Percentiles rank a stretch among this genome's conserved stretches.
Evolutionary conservation across 306 rosid genomes (phyloP).

Genomic region (Castanea mollissima): DNA sequence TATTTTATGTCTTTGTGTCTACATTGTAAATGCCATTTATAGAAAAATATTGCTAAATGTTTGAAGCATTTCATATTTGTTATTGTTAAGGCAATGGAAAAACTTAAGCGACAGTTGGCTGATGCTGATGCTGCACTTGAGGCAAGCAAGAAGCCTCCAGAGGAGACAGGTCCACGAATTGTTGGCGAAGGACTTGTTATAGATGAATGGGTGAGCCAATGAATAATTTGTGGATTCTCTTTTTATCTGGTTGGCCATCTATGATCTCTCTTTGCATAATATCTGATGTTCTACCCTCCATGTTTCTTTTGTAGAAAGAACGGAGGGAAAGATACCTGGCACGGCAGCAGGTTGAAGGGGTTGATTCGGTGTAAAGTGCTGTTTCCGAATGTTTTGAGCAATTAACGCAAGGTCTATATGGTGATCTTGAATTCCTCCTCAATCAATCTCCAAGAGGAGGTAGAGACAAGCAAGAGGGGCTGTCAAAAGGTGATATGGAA

Average conservation of each 20-base stretch:
- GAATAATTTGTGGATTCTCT: background rate
- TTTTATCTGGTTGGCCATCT: background rate
- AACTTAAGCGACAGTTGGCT: slow-evolving; percentile 77
- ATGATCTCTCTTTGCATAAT: background rate
- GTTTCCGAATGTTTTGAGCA: slow-evolving; percentile 13
- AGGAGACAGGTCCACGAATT: slow-evolving; percentile 67
- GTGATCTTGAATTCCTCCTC: slow-evolving; percentile 28
- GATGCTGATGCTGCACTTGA: slow-evolving; percentile 88
- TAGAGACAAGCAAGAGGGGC: slow-evolving; percentile 27
- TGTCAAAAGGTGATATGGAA: slow-evolving; percentile 14
- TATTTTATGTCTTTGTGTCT: background rate
- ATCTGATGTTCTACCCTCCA: background rate
- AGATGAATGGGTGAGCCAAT: slow-evolving; percentile 89
- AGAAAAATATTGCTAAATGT: background rate
- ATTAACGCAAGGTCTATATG: slow-evolving; percentile 25
- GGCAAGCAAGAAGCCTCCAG: slow-evolving; percentile 70
- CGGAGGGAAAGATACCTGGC: slow-evolving; percentile 96
- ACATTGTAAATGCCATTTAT: background rate
- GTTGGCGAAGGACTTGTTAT: slow-evolving; percentile 90
- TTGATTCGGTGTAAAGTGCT: slow-evolving; percentile 56
- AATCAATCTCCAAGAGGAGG: slow-evolving; percentile 24
- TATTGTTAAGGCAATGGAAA: slow-evolving; percentile 68
- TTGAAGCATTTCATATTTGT: slow-evolving; percentile 9
- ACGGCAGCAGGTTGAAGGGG: slow-evolving; percentile 82
- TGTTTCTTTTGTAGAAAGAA: slow-evolving; percentile 67